Base-by-base conservation (phyloP, 2,329 filamentous ascomycete species). In the Aspergillus neoniger region DNA sequence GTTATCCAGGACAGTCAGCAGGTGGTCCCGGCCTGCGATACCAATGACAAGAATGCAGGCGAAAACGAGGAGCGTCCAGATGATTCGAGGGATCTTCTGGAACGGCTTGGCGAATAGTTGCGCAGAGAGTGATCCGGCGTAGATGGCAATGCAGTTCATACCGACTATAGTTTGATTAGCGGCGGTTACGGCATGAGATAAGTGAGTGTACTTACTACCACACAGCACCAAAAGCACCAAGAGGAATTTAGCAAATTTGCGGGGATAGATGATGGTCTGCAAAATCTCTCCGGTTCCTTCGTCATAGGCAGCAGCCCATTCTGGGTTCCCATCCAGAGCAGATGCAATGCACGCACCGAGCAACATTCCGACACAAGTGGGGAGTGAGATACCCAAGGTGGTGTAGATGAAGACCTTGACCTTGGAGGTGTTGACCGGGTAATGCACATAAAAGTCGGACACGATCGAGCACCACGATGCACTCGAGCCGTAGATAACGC, bases 391-490 rank as follows among this genome's bases (percentile, higher is more conserved):
- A 21, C 81, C 82, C 47, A 80, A 72, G 2, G 75, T 79, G 1
- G 81, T 83, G 71, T 83, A 72, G 36, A 81, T 51, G 64, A 83
- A 84, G 38, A 82, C 77, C 67, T 81, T 81, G 65, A 77, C 68
- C 54, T 76, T 76, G 57, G 77, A 79, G 9, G 79, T 79, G 60
- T 81, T 70, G 60, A 79, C 77, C 0, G 79, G 79, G 59, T 82
- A 82, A 60, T 83, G 80, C 28, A 79, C 78, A 57, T 80, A 81
- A 64, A 79, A 81, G 63, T 81, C 79, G 7, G 75, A 76, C 15
- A 62, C 60, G 52, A 82, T 79, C n/a, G 77, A 77, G 55, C 73
- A 75, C 81, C 81, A 83, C 12, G 80, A 81, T 5, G 80, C 79
- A n/a, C 78, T 81, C 4, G 76, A 80, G 32, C 81, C 81, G 68